These are phyloP conservation scores for Dentipellis sp. DNA, from an alignment of 768 basidiomycete species.

Conservation along the genomic window DNA sequence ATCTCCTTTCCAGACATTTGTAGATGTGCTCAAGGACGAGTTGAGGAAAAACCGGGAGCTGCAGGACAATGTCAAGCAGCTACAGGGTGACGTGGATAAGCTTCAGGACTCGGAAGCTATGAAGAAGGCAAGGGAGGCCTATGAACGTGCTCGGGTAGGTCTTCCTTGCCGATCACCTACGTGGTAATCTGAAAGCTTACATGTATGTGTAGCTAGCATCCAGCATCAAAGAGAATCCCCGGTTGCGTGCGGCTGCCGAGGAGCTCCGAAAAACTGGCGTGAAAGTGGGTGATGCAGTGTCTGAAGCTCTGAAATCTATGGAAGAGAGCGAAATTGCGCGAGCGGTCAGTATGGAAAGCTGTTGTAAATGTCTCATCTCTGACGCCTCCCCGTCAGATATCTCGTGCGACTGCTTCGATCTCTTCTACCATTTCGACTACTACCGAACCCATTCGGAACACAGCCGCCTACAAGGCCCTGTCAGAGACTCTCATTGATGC, in stretches of 20 bases:
- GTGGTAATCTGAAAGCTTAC: background rate
- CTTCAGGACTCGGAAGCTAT: conserved; percentile 94
- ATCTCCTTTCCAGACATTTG: conserved; percentile 94
- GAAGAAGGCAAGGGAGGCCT: conserved; percentile 84
- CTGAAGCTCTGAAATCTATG: conserved; percentile 85
- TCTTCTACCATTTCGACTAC: conserved; percentile 80
- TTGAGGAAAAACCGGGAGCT: conserved; percentile 88
- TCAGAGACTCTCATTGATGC: conserved; percentile 87
- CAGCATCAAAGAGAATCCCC: conserved; percentile 94
- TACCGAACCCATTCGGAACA: conserved; percentile 96
- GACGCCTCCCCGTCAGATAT: conserved; percentile 45
- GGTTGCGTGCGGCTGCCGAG: conserved; percentile 84
- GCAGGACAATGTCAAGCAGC: conserved; percentile 93
- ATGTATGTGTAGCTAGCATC: conserved; percentile 62
- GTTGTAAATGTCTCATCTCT: background rate
- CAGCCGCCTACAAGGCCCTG: conserved; percentile 86
- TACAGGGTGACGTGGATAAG: conserved; percentile 97
- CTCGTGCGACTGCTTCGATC: conserved; percentile 76
- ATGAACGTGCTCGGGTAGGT: conserved; percentile 88
- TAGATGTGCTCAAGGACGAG: conserved; percentile 89
- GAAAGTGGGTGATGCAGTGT: conserved; percentile 89
- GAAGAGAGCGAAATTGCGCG: conserved; percentile 93
- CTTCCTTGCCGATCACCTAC: background rate
- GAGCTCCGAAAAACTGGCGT: conserved; percentile 85
- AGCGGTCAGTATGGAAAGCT: conserved; percentile 39